Base-by-base conservation (phyloP, 2,329 filamentous ascomycete genomes). In the Arthrobotrys musiformis region DNA sequence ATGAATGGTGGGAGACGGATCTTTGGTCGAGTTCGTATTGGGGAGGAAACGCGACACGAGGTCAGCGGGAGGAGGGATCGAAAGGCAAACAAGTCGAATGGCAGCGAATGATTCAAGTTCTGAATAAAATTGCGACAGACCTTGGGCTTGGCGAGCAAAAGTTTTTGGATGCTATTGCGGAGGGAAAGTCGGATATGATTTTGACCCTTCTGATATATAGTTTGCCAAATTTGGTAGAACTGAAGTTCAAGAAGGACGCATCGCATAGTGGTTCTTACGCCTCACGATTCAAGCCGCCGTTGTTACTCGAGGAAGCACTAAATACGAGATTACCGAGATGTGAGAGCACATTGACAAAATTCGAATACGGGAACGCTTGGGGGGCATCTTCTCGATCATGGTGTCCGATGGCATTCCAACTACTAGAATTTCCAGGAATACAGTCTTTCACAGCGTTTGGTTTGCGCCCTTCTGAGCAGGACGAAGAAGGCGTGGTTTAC, bases 111-210 rank as follows among this genome's bases (percentile, higher is more conserved):
- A 52, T 73, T 24, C 17, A 48, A 17, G 26, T 48, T 17, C 30
- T 75, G 4, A 44, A 42, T n/a, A 52, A 60, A 4, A 54, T 42
- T 44, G 64, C 69, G 17, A 17, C 48, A 6, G 40, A 61, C 4
- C 22, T 62, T 5, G 62, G 62, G 9, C 54, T 75, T n/a, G 19
- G 22, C 17, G 44, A 68, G 5, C 26, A 62, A 37, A 62, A 40
- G 8, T 68, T 75, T 42, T 35, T 75, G 42, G 19, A 24, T 24
- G 70, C 62, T 11, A 63, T 68, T n/a, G 62, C 66, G 35, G 62
- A 62, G 9, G 52, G 62, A 8, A 42, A 50, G n/a, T 28, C 46
- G n/a, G 70, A 68, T 46, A 75, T 75, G 62, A 63, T 75, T 22
- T 11, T 75, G 19, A 60, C 63, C 1, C 30, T 75, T 17, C 17